Evolutionary conservation across 2,329 filamentous ascomycete species (phyloP).

Genomic region (Colletotrichum viniferum): DNA sequence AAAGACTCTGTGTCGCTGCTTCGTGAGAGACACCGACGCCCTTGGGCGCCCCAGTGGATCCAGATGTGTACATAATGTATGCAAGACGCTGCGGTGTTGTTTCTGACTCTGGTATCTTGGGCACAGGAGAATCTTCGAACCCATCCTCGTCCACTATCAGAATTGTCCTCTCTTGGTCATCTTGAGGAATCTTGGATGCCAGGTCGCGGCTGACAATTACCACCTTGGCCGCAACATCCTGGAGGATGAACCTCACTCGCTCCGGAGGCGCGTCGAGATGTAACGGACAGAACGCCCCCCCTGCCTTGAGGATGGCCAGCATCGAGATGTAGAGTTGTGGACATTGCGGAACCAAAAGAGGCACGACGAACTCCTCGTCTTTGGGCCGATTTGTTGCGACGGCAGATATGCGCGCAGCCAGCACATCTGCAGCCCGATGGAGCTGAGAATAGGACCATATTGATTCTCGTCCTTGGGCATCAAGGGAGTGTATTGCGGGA

Average conservation of each 20-base stretch:
- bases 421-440: constrained; percentile 57
- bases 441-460: constrained; percentile 67
- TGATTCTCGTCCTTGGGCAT: constrained; percentile 46
- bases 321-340: constrained; percentile 78
- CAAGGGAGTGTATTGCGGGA: constrained; percentile 65
- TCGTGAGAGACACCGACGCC: constrained; percentile 83
- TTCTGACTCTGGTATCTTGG: not conserved
- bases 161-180: constrained; percentile 31
- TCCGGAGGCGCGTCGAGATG: constrained; percentile 79
- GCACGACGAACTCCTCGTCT: constrained; percentile 56
- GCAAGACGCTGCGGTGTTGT: constrained; percentile 57
- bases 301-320: constrained; percentile 79
- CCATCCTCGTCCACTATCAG: constrained; percentile 38
- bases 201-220: constrained; percentile 67
- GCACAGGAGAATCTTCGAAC: not conserved
- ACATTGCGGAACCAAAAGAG: constrained; percentile 78
- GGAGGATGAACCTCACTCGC: constrained; percentile 77
- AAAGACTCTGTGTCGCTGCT: constrained; percentile 79
- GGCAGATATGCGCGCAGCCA: constrained; percentile 58
- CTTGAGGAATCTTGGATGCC: constrained; percentile 40
- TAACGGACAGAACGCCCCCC: constrained; percentile 85
- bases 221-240: constrained; percentile 74
- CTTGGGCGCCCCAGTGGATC: constrained; percentile 88
- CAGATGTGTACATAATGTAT: constrained; percentile 94
- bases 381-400: not conserved